Evolutionary conservation across 345 rosid species (phyloP), one percentile per base, ranked within the genome.

Genomic region (Tarenaya hassleriana): DNA sequence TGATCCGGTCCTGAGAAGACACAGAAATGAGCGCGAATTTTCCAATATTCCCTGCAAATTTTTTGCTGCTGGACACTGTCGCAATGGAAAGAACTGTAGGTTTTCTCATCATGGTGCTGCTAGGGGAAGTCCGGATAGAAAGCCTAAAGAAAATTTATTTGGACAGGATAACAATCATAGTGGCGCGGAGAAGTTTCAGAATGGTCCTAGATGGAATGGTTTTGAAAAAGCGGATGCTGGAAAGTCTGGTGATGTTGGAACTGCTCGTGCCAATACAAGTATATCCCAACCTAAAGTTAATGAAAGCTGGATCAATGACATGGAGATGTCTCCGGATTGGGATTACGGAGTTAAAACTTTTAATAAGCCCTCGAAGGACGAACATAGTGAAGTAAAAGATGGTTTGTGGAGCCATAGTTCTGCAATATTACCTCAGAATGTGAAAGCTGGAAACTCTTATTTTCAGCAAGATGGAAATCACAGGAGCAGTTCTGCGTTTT

Each of bases 271-370:
- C 15, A 60, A 38, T 24, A 41, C 51, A 13, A 68, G 46, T 10
- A 13, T 50, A 38, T 41, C 74, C 37, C 80, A 82, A 44, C 49
- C 74, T 29, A 79, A 75, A 60, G 52, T 72, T 41, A 42, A 56
- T 19, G 77, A 76, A 52, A 68, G 71, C 61, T 75, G 77, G 76
- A 67, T 77, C 47, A 87, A 69, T 62, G 82, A 73, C 47, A 77
- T 71, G 71, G 86, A 82, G 50, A 87, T 79, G 95, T 80, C 95
- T 60, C 98, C 92, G 18, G 92, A 82, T 21, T 91, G 98, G 96
- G 74, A 87, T 47, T 78, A 64, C 50, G 59, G 71, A 43, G 67
- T 68, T 47, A 59, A 51, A 17, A 35, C 79, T 58, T 63, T 83
- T 24, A 71, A 66, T 48, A 73, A 46, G 20, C 47, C 58, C 2